A percentile compares a stretch with the other conserved stretches of the same genome.
phyloP scores from a whole-genome alignment of 257 asterid genomes.

The Solanum corneliomulleri region DNA sequence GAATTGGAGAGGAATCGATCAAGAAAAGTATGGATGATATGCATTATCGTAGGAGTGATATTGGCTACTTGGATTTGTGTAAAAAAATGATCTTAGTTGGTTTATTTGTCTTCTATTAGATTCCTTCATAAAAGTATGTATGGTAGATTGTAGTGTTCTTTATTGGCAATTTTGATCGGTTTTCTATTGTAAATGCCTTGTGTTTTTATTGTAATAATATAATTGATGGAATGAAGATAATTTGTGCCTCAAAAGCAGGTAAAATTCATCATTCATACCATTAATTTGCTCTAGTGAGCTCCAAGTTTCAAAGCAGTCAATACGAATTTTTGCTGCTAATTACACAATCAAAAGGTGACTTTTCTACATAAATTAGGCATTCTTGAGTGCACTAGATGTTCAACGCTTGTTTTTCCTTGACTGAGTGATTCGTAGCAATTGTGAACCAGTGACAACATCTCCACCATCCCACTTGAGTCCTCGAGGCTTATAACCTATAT shows the following conservation, averaged over 20 bases:
- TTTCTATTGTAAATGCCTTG: neutral
- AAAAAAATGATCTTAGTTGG: neutral
- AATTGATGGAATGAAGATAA: no score
- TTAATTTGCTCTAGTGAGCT: neutral
- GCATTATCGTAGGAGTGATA: neutral
- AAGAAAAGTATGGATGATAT: neutral
- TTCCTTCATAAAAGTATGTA: neutral
- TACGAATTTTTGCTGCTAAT: no score
- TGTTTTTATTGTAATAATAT: no score
- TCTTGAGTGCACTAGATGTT: no score
- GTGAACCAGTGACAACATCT: no score
- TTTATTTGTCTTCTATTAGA: neutral
- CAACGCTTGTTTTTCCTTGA: no score
- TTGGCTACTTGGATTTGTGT: neutral
- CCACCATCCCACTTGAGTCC: no score
- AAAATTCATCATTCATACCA: neutral
- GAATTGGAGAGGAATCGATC: neutral
- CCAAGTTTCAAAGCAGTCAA: neutral
- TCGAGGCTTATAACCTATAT: no score
- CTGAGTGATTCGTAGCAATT: no score
- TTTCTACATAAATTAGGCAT: no score
- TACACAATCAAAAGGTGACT: no score
- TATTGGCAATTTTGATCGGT: no score
- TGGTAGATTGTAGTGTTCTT: neutral
- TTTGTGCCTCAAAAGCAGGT: neutral